Conservation (phyloP, 176 grass and related monocot species). For the Poa annua region DNA sequence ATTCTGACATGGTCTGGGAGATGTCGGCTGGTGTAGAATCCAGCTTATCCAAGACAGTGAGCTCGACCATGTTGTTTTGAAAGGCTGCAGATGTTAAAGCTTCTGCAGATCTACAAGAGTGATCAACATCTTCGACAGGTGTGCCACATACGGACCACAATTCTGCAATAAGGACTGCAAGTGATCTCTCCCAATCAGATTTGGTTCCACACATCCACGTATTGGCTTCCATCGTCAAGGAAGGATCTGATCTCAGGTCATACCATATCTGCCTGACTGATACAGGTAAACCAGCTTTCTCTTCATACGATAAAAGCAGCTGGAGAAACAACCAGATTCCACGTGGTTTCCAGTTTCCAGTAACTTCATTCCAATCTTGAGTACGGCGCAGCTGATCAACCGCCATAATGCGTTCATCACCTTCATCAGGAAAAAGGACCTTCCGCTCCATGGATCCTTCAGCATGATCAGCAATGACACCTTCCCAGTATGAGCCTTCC, state of each 20-base stretch:
- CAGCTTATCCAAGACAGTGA: conserved; percentile 33
- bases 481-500: conserved; percentile 79
- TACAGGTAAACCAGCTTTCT: conserved; percentile 53
- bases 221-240: conserved; percentile 46
- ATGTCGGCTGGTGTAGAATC: conserved; percentile 30
- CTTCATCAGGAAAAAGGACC: conserved; percentile 78
- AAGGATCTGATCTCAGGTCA: conserved; percentile 50
- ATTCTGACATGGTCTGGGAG: conserved; percentile 51
- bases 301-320: conserved; percentile 54
- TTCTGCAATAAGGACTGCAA: conserved; percentile 46
- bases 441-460: conserved; percentile 51
- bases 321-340: conserved; percentile 75
- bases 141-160: conserved; percentile 51
- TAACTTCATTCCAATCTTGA: conserved; percentile 74
- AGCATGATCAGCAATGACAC: conserved; percentile 65
- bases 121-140: conserved; percentile 24
- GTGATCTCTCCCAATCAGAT: conserved; percentile 52
- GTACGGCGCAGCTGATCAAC: conserved; percentile 58
- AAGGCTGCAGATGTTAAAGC: conserved; percentile 6
- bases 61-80: conserved; percentile 29
- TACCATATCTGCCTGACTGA: conserved; percentile 75
- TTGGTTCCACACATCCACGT: conserved; percentile 60
- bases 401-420: conserved; percentile 52
- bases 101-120: conserved; percentile 12
- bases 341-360: conserved; percentile 63